Percentiles rank a stretch among this genome's conserved stretches.
Evolutionary conservation across 73 alveolate species (phyloP).

Genomic region (Paramecium pentaurelia): DNA sequence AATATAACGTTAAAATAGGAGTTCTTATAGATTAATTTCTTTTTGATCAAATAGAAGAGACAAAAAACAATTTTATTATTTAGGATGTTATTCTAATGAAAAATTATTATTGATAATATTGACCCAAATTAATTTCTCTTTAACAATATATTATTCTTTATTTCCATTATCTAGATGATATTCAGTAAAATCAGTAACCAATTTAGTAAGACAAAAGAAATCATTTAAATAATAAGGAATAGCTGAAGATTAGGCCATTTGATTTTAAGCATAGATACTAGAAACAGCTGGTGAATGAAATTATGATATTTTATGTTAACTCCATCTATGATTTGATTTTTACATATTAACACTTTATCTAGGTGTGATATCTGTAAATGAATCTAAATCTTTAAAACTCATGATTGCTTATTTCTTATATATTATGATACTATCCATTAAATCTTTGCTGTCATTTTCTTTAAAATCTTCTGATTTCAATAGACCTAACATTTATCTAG

Average conservation of each 20-base stretch:
- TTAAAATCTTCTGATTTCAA: neutral
- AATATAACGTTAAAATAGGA: constrained; percentile 2
- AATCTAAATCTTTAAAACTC: neutral
- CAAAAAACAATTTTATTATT: neutral
- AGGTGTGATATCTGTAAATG: neutral
- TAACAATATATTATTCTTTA: neutral
- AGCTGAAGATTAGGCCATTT: neutral
- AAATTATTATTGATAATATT: neutral
- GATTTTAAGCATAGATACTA: neutral
- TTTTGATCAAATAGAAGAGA: neutral
- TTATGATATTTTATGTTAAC: neutral
- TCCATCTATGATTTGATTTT: neutral
- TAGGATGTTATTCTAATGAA: neutral
- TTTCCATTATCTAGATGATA: neutral
- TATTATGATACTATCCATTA: neutral
- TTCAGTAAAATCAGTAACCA: neutral
- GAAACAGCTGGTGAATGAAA: neutral
- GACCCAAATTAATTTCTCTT: neutral
- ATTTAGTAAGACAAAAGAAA: neutral
- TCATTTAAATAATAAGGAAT: neutral
- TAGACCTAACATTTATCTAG: neutral
- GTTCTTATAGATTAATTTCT: neutral
- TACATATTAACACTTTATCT: neutral
- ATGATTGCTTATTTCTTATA: neutral
- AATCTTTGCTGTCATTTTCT: neutral